A percentile compares a stretch with the other conserved stretches of the same genome.
Conservation (phyloP, 2,329 filamentous ascomycete species). For the Colletotrichum tofieldiae region DNA sequence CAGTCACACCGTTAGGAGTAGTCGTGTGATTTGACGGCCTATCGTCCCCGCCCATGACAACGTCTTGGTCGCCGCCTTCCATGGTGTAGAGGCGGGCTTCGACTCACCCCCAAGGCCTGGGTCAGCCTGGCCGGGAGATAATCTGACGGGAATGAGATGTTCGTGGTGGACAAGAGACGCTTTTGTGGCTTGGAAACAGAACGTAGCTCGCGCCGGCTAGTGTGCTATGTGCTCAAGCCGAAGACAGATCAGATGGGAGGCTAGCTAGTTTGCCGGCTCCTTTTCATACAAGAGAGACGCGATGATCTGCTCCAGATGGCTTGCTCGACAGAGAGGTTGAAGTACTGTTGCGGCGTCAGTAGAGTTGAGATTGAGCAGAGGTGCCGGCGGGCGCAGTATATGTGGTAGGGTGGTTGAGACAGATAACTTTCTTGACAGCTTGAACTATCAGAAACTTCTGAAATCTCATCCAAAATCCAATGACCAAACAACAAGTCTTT, state of each 20-base stretch:
- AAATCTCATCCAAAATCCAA: not conserved
- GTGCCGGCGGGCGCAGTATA: not conserved
- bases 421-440: not conserved
- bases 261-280: not conserved
- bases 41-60: slow-evolving; percentile 61
- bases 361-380: not conserved
- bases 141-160: not conserved
- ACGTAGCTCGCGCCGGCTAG: not conserved
- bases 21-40: slow-evolving; percentile 61
- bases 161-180: not conserved
- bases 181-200: not conserved
- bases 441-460: not conserved
- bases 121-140: slow-evolving; percentile 3
- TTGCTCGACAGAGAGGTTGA: not conserved
- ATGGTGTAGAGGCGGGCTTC: slow-evolving; percentile 22
- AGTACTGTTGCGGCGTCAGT: not conserved
- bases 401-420: not conserved
- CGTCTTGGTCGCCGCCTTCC: slow-evolving; percentile 43
- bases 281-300: not conserved
- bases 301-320: not conserved
- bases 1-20: slow-evolving; percentile 54
- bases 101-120: slow-evolving; percentile 16
- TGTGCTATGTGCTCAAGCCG: not conserved
- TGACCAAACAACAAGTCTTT: not conserved
- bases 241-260: not conserved